A percentile compares a stretch with the other conserved stretches of the same genome.
phyloP scores from a whole-genome alignment of 2,329 filamentous ascomycete genomes.

The Curvularia spicifera region DNA sequence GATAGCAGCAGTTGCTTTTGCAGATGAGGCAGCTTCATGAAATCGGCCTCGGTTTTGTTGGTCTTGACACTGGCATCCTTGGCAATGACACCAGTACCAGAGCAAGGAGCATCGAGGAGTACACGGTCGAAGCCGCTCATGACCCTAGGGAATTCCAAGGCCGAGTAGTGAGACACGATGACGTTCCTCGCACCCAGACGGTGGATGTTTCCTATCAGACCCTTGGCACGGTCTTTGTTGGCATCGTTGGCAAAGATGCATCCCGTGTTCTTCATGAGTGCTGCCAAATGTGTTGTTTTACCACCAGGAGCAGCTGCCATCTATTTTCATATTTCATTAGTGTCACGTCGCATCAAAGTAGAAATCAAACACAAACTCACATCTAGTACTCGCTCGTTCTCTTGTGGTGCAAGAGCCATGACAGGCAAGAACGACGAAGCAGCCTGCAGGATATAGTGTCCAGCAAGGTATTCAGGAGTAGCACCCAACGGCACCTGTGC shows the following conservation, averaged over 20 bases:
- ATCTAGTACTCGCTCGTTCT: constrained; percentile 89
- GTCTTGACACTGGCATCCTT: constrained; percentile 92
- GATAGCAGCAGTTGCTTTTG: constrained; percentile 93
- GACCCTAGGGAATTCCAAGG: constrained; percentile 89
- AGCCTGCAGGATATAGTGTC: constrained; percentile 97
- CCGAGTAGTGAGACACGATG: constrained; percentile 94
- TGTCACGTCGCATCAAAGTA: background rate
- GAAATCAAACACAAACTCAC: constrained; percentile 80
- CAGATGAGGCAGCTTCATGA: constrained; percentile 88
- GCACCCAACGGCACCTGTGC: constrained; percentile 86
- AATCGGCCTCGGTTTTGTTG: constrained; percentile 96
- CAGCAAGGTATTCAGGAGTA: constrained; percentile 95
- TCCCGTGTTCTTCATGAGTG: constrained; percentile 96
- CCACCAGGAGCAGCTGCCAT: constrained; percentile 80
- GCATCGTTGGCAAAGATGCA: constrained; percentile 96
- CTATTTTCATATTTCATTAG: background rate
- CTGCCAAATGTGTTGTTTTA: constrained; percentile 96
- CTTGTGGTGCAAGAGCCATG: constrained; percentile 94
- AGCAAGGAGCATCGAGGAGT: constrained; percentile 92
- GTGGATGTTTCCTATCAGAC: constrained; percentile 95
- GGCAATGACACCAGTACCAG: constrained; percentile 94
- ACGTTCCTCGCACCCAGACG: constrained; percentile 92
- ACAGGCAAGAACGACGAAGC: constrained; percentile 96
- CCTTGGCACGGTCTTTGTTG: constrained; percentile 91
- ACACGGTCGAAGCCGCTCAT: constrained; percentile 97